These are phyloP conservation scores for Solanum okadae DNA, from an alignment of 257 asterid species.

Conservation along the genomic window DNA sequence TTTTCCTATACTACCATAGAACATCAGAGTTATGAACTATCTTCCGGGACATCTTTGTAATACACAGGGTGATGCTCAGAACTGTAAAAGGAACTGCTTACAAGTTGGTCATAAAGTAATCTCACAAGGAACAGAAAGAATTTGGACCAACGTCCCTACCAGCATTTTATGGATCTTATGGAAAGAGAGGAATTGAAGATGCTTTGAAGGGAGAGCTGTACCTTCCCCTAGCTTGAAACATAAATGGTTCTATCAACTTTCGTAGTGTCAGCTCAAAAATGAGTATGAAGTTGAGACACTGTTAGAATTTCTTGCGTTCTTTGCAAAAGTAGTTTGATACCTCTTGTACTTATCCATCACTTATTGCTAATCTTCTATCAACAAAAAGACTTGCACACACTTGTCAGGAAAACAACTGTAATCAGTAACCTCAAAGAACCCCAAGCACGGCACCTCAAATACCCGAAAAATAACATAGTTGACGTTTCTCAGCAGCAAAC, in stretches of 20 bases:
- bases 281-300: not conserved
- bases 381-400: not conserved
- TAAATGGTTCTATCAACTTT: not conserved
- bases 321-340: not conserved
- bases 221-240: not conserved
- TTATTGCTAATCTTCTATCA: not conserved
- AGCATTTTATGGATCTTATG: not conserved
- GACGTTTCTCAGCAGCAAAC: not conserved
- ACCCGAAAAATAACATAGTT: not conserved
- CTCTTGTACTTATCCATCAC: not conserved
- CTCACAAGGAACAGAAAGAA: not conserved
- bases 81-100: not conserved
- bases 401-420: not conserved
- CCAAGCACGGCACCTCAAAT: not conserved
- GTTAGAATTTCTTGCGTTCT: not conserved
- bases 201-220: not conserved
- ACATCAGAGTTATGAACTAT: not conserved
- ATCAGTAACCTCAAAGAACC: not conserved
- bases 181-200: not conserved
- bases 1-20: not conserved
- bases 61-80: not conserved
- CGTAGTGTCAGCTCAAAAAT: not conserved
- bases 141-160: not conserved
- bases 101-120: not conserved
- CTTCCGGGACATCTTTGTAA: not conserved